Percentiles rank a stretch among this genome's conserved stretches.
These are phyloP conservation scores for Aureobasidium namibiae DNA, from an alignment of 2,329 filamentous ascomycete genomes.

Conservation along the genomic window DNA sequence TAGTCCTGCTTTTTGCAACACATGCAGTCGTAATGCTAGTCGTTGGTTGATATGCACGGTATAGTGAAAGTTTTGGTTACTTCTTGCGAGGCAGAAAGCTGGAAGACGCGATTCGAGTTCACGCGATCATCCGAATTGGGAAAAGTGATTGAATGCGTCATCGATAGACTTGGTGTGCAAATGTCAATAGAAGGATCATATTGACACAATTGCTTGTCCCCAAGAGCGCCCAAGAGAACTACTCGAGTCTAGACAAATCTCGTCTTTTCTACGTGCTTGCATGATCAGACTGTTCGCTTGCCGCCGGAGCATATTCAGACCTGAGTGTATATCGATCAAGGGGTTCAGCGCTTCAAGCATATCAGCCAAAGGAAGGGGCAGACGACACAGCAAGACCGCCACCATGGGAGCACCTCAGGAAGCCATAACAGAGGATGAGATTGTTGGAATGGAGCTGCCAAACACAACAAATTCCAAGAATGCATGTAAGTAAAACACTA, in stretches of 20 bases:
- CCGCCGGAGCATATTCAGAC: not conserved
- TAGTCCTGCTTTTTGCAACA: not conserved
- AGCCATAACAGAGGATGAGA: constrained; percentile 15
- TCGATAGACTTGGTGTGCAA: not conserved
- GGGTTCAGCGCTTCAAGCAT: not conserved
- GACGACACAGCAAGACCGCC: not conserved
- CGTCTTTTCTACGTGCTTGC: not conserved
- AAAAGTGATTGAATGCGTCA: constrained; percentile 2
- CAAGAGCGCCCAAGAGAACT: not conserved
- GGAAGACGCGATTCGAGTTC: constrained; percentile 1
- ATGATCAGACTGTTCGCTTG: not conserved
- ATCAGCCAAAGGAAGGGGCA: not conserved
- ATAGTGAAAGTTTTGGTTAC: not conserved
- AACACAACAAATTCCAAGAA: not conserved
- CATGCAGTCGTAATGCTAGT: not conserved
- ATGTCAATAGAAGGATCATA: not conserved
- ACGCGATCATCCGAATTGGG: constrained; percentile 1
- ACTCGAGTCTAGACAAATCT: not conserved
- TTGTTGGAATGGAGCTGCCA: constrained; percentile 14
- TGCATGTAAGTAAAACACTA: constrained; percentile 10
- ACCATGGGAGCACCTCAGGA: constrained; percentile 12
- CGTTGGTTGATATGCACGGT: not conserved
- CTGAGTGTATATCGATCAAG: not conserved
- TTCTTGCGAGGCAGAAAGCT: constrained; percentile 3
- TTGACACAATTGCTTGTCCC: not conserved